Evolutionary conservation across 1,139 yeast genomes (phyloP), one percentile per base, ranked within the genome.

Genomic region (Hyphopichia wangnamkhiaoensis): DNA sequence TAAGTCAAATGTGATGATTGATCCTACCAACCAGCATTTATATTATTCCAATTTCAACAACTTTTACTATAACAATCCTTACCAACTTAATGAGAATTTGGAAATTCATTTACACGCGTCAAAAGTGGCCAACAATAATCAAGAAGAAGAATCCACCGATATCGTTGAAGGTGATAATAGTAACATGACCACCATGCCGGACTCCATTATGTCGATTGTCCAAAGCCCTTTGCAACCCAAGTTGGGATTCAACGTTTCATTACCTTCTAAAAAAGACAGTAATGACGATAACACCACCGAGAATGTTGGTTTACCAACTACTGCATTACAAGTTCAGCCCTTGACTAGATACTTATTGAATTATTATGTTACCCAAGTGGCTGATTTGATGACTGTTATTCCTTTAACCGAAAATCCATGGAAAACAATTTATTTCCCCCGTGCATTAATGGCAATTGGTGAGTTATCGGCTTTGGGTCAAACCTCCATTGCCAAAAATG

Each of bases 381-480:
- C 94, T 0, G 93, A 87, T 55, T 71, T 85, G 54, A 88, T 89
- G 96, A 84, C 95, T 0, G 95, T 88, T 9, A 83, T 88, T 23
- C 87, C 89, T 1, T 73, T 87, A 37, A 80, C 86, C 0, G 85
- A 84, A 46, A 88, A 87, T 53, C 95, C 96, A 0, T 89, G 96
- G 96, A 84, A 83, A 53, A 82, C 84, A 1, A 80, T 88, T 18
- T 88, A 87, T 58, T 80, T 88, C 45, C 95, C 96, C 0, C 64
- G 94, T 38, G 96, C 95, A 0, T 59, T 84, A 33, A 74, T 79
- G 71, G 95, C 94, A 0, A 74, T 85, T 26, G 96, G 96, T 2
- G 96, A 89, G 53, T 63, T 88, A 15, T 79, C 83, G 35, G 84
- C 90, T 0, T 61, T 83, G 33, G 96, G 96, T 0, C 69, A 71